These are phyloP conservation scores for Bretziella fagacearum DNA, from an alignment of 2,329 filamentous ascomycete genomes.

Conservation along the genomic window DNA sequence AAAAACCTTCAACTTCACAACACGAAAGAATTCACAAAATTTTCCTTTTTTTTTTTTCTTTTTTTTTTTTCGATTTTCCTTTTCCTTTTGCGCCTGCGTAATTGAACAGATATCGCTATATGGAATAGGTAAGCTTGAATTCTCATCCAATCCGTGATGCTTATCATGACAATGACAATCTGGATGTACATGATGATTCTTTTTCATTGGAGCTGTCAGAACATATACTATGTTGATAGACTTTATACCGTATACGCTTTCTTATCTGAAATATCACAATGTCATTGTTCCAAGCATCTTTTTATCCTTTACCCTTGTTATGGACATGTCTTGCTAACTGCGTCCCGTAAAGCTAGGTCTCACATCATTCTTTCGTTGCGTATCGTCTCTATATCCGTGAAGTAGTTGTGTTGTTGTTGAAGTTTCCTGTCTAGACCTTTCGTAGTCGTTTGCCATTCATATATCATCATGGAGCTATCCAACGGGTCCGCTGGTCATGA, in stretches of 20 bases:
- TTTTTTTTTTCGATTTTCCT: constrained; percentile 1
- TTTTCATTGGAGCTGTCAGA: constrained; percentile 66
- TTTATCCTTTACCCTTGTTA: constrained; percentile 2
- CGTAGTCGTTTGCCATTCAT: constrained; percentile 7
- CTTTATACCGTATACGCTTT: constrained; percentile 38
- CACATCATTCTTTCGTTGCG: constrained; percentile 4
- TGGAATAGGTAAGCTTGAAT: constrained; percentile 2
- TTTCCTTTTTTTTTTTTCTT: background rate
- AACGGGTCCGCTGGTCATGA: background rate
- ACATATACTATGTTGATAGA: constrained; percentile 43
- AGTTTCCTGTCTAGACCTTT: constrained; percentile 13
- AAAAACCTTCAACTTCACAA: constrained; percentile 7
- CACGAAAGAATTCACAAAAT: background rate
- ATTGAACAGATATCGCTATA: background rate
- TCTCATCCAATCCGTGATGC: background rate
- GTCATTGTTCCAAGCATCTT: background rate
- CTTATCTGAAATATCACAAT: constrained; percentile 22
- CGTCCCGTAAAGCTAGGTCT: background rate
- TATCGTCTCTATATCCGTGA: constrained; percentile 1
- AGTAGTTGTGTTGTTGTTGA: constrained; percentile 6
- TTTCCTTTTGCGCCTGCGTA: background rate
- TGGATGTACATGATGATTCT: constrained; percentile 28
- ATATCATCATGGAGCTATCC: background rate
- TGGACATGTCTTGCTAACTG: constrained; percentile 10
- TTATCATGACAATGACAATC: constrained; percentile 9